Conservation (phyloP, 805 yeast species). For the Saccharomycopsis amapae region DNA sequence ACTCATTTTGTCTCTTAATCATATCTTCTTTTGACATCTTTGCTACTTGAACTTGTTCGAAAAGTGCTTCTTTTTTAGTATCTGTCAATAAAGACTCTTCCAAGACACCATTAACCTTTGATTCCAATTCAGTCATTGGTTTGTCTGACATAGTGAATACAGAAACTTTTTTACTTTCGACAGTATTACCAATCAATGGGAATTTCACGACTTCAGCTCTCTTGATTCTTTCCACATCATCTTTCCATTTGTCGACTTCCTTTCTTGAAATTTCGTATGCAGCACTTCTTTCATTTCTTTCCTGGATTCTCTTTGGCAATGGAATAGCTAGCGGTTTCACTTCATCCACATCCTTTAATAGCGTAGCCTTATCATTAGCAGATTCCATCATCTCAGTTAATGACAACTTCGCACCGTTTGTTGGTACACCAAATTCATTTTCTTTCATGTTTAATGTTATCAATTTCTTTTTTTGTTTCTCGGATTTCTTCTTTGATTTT, state of each 20-base stretch:
- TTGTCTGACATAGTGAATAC: constrained; percentile 45
- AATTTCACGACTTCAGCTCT: constrained; percentile 80
- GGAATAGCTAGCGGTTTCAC: constrained; percentile 64
- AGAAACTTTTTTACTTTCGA: constrained; percentile 32
- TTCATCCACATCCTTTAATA: constrained; percentile 34
- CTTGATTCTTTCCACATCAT: constrained; percentile 59
- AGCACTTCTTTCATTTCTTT: constrained; percentile 77
- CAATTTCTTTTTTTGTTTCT: constrained; percentile 36
- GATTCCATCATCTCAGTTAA: constrained; percentile 71
- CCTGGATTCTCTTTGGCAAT: constrained; percentile 76
- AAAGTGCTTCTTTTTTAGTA: constrained; percentile 70
- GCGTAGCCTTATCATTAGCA: constrained; percentile 47
- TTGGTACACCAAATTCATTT: constrained; percentile 63
- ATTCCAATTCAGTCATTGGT: constrained; percentile 57
- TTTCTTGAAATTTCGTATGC: constrained; percentile 86
- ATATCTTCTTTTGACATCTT: constrained; percentile 76
- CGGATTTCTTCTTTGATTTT: constrained; percentile 30
- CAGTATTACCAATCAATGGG: constrained; percentile 47
- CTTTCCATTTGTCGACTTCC: constrained; percentile 86
- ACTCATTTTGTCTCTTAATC: constrained; percentile 66
- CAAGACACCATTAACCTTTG: constrained; percentile 53
- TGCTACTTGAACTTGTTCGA: constrained; percentile 81
- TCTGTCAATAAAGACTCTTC: constrained; percentile 60
- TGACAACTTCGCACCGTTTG: constrained; percentile 49
- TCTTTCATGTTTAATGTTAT: constrained; percentile 53